phyloP scores from a whole-genome alignment of 805 yeast genomes.

The Candida insectorum region DNA sequence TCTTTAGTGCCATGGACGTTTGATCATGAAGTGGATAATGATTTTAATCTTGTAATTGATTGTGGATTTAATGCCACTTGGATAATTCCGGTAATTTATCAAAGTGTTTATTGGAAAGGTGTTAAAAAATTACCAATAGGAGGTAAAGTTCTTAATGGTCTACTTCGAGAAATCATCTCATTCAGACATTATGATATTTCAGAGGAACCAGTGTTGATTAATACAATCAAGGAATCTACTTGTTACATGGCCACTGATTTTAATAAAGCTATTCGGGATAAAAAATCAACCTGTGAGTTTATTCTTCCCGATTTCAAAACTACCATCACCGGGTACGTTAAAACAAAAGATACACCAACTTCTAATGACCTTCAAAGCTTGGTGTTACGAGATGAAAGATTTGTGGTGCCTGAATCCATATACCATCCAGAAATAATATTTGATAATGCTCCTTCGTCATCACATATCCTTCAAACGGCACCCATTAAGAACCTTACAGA shows the following conservation, averaged over 20 bases:
- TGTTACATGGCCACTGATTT: slow-evolving; percentile 68
- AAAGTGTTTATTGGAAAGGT: slow-evolving; percentile 72
- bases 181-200: slow-evolving; percentile 90
- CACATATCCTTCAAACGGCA: slow-evolving; percentile 30
- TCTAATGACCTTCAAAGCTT: slow-evolving; percentile 57
- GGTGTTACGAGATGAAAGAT: slow-evolving; percentile 76
- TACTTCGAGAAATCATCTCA: slow-evolving; percentile 77
- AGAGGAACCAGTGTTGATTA: slow-evolving; percentile 83
- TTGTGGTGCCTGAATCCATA: slow-evolving; percentile 79
- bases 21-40: slow-evolving; percentile 24
- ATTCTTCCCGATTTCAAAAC: slow-evolving; percentile 86
- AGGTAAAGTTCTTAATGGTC: slow-evolving; percentile 80
- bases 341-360: slow-evolving; percentile 28
- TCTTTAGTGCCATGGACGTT: slow-evolving; percentile 36
- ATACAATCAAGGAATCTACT: slow-evolving; percentile 78
- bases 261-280: slow-evolving; percentile 39
- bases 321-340: slow-evolving; percentile 70
- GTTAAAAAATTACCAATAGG: slow-evolving; percentile 79
- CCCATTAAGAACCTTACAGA: slow-evolving; percentile 77
- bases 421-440: slow-evolving; percentile 75
- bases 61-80: slow-evolving; percentile 87
- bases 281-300: slow-evolving; percentile 54
- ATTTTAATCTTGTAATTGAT: slow-evolving; percentile 79
- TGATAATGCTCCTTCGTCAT: slow-evolving; percentile 30
- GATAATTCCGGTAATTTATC: slow-evolving; percentile 80